phyloP scores from a whole-genome alignment of 2,329 filamentous ascomycete species.

The Immersiporthe knoxdaviesiana region DNA sequence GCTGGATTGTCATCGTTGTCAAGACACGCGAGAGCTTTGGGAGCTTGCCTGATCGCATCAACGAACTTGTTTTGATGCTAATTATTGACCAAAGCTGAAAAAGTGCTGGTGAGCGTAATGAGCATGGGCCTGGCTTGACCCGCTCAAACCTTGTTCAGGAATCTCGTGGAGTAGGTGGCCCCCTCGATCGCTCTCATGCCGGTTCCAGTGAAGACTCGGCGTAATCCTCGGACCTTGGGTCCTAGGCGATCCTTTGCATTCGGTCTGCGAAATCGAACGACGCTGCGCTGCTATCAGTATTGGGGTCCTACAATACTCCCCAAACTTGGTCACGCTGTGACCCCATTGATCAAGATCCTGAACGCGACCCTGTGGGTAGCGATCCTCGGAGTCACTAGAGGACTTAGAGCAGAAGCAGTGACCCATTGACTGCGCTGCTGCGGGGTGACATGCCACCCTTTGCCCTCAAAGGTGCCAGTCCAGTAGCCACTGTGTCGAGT shows the following conservation, averaged over 20 bases:
- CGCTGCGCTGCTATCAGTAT: too few species aligned
- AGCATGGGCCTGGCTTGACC: not conserved
- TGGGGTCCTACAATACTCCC: not conserved
- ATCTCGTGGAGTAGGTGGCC: not conserved
- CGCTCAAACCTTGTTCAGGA: not conserved
- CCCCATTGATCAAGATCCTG: not conserved
- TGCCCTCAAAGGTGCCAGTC: not conserved
- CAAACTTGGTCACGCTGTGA: not conserved
- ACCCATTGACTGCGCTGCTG: not conserved
- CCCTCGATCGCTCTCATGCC: not conserved
- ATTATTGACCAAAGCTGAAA: not conserved
- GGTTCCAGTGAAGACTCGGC: not conserved
- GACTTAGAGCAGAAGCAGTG: not conserved
- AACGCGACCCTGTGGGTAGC: not conserved
- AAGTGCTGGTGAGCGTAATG: not conserved
- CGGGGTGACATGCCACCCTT: not conserved
- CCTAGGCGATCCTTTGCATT: not conserved
- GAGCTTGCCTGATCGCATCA: not conserved
- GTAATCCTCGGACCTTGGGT: not conserved
- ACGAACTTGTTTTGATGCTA: not conserved
- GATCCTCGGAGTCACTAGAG: not conserved
- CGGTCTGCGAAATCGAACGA: not conserved
- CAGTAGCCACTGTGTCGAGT: not conserved
- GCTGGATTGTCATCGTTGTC: not conserved
- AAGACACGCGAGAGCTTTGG: not conserved